Base-by-base conservation (phyloP, 805 yeast genomes). In the Zygosaccharomyces bailii region DNA sequence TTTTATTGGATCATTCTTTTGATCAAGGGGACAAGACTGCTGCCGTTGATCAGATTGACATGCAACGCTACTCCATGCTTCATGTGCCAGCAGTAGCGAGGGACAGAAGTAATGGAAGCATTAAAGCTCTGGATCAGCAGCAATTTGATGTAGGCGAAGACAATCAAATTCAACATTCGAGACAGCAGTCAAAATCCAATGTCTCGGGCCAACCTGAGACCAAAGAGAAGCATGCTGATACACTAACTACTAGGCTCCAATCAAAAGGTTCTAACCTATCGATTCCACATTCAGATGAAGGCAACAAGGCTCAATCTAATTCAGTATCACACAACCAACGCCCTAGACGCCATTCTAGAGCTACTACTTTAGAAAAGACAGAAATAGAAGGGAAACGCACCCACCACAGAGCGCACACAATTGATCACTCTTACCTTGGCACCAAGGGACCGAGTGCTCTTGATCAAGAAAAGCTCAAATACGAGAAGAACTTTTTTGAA, bases 111-210 rank as follows among this genome's bases (percentile, higher is more conserved):
- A 19, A 14, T 4, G 14, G 32, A 5, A 17, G 32, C 7, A 21
- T 10, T 25, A 24, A 16, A 31, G 17, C 30, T 5, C 20, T 37
- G 6, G 32, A 25, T 5, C 40, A 25, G 16, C 21, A 7, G 25
- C 14, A 19, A 9, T 10, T 25, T 25, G 31, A 27, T 11, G 14
- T 27, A 27, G 14, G 3, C 31, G 25, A 6, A 9, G n/a, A n/a
- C n/a, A 21, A 21, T 9, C 17, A 35, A 35, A n/a, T 13, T 35
- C 29, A 25, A n/a, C 27, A 35, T 21, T n/a, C 39, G 13, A 35
- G 17, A 21, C 8, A 18, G 10, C 13, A 24, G 5, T 23, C 29
- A 20, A 23, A 18, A 7, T n/a, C 39, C 10, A 35, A 27, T n/a
- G 20, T 27, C n/a, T 18, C 34, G 19, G 17, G 2, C 5, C 20